Percentiles rank a stretch among this genome's conserved stretches.
Conservation (phyloP, 306 rosid genomes). For the Herpetospermum pedunculosum region DNA sequence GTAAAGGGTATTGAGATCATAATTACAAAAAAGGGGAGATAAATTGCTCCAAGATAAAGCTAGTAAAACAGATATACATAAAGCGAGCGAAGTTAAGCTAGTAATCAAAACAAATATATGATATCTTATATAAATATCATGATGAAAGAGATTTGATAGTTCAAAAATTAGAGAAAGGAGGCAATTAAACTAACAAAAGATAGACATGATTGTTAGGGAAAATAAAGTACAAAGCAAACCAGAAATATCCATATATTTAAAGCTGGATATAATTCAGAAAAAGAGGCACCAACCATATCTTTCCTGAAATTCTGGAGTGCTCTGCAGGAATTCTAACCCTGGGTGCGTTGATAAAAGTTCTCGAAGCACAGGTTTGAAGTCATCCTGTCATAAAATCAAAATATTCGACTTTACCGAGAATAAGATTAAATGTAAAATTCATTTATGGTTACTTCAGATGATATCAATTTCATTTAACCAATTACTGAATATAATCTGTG, state of each 20-base stretch:
- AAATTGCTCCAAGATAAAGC: no score
- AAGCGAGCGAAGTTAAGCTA: no score
- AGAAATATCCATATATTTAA: not conserved
- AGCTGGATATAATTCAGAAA: not conserved
- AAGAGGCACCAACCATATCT: slow-evolving; percentile 79
- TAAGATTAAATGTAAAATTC: not conserved
- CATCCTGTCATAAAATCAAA: slow-evolving; percentile 44
- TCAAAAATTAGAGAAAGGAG: not conserved
- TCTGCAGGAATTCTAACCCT: slow-evolving; percentile 93
- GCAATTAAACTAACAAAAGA: not conserved
- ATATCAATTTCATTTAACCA: not conserved
- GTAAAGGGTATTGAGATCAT: no score
- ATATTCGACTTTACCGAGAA: not conserved
- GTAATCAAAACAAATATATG: not conserved
- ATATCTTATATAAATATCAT: not conserved
- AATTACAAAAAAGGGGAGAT: no score
- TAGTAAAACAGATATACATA: no score
- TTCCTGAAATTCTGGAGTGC: slow-evolving; percentile 99
- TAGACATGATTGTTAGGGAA: not conserved
- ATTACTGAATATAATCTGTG: not conserved
- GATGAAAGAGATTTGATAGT: slow-evolving; percentile 5
- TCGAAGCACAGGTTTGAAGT: slow-evolving; percentile 85
- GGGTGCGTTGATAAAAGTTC: slow-evolving; percentile 97
- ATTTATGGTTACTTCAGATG: not conserved
- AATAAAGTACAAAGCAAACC: not conserved